Percentiles rank a stretch among this genome's conserved stretches.
Evolutionary conservation across 306 rosid genomes (phyloP).

Genomic region (Datisca glomerata): DNA sequence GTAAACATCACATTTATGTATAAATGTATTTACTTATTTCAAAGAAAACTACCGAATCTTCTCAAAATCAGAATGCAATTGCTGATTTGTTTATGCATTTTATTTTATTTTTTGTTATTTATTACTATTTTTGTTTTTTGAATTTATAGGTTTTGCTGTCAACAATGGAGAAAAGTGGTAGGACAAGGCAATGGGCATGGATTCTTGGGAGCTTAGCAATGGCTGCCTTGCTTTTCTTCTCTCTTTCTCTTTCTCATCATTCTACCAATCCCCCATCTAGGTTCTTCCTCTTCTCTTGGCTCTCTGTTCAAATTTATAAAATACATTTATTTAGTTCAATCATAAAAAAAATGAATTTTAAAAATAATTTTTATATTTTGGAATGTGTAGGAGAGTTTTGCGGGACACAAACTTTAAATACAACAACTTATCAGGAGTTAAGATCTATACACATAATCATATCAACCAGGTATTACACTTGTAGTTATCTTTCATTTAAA

Average conservation of each 20-base stretch:
- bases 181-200: slow-evolving; percentile 13
- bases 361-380: too few relatives aligned
- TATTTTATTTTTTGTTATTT: too few relatives aligned
- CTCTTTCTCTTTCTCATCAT: not conserved
- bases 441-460: too few relatives aligned
- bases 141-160: too few relatives aligned
- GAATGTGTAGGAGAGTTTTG: not conserved
- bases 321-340: not conserved
- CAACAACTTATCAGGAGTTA: not conserved
- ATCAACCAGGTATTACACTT: not conserved
- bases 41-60: too few relatives aligned
- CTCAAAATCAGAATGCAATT: too few relatives aligned
- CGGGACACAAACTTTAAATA: not conserved
- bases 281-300: slow-evolving; percentile 19
- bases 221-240: not conserved
- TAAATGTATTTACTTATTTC: too few relatives aligned
- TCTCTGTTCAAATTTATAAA: not conserved
- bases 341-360: not conserved
- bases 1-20: too few relatives aligned
- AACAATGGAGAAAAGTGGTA: slow-evolving; percentile 4
- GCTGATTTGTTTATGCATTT: too few relatives aligned
- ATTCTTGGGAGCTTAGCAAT: slow-evolving; percentile 8
- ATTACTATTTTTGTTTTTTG: too few relatives aligned
- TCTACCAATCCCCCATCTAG: slow-evolving; percentile 9
- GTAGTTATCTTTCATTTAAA: not conserved